These are phyloP conservation scores for Pulveroboletus frians DNA, from an alignment of 768 basidiomycete species.

Conservation along the genomic window DNA sequence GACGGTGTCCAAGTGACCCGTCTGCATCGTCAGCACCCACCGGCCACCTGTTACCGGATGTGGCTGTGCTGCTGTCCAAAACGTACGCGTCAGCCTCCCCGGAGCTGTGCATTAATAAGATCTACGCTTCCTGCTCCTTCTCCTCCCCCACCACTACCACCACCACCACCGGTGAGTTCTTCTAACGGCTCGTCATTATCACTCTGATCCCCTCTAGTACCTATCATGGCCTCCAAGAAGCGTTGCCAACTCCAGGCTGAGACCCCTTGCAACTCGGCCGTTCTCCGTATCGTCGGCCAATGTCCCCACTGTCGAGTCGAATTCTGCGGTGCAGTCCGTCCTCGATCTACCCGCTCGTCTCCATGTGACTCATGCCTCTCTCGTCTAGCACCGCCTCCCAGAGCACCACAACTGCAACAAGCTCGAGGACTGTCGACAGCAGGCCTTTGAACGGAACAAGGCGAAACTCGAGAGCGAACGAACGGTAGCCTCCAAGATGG, in stretches of 20 bases:
- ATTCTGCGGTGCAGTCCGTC: conserved; percentile 73
- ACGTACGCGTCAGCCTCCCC: conserved; percentile 28
- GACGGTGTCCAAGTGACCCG: no score
- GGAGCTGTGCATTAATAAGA: conserved; percentile 30
- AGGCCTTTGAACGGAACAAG: conserved; percentile 88
- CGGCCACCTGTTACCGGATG: neutral
- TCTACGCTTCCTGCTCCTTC: neutral
- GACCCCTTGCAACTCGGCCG: conserved; percentile 64
- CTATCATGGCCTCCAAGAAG: conserved; percentile 75
- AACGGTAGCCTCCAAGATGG: conserved; percentile 84
- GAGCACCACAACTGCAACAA: conserved; percentile 85
- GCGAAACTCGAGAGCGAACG: conserved; percentile 81
- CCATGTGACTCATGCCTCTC: conserved; percentile 16
- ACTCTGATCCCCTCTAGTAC: conserved; percentile 1
- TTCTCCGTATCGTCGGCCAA: conserved; percentile 77
- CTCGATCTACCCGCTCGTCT: neutral
- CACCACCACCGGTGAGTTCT: neutral
- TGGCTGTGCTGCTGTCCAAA: conserved; percentile 19
- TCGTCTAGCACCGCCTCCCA: conserved; percentile 74
- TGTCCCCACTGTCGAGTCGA: conserved; percentile 74
- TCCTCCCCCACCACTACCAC: neutral
- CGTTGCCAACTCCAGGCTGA: conserved; percentile 68
- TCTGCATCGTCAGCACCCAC: no score
- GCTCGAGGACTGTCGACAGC: conserved; percentile 78
- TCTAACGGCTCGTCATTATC: neutral